Base-by-base conservation (phyloP, 2,329 filamentous ascomycete species). In the Graphilbum sp. region DNA sequence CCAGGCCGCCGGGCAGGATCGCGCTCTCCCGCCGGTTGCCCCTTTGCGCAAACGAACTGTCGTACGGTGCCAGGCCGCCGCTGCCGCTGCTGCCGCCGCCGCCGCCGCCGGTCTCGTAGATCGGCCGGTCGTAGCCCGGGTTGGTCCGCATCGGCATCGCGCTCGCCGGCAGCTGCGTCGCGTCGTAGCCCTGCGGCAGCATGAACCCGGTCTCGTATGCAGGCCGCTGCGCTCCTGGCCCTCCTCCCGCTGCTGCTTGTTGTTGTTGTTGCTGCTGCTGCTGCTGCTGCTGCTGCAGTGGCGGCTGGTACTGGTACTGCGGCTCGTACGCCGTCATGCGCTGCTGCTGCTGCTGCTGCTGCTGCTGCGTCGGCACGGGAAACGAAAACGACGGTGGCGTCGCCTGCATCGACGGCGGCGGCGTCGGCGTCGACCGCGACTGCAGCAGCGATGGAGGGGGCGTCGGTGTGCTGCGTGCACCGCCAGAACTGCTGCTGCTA, bases 21-120 rank as follows among this genome's bases (percentile, higher is more conserved):
- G 63, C 60, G 48, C 75, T 79, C 54, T 79, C 73, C 36, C 74
- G 65, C 35, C 71, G 62, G 31, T 34, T 45, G 27, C 51, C 49
- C 12, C 17, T n/a, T 16, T 3, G 48, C 24, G 46, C 45, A 20
- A 58, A 58, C 9, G 52, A 50, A 37, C 58, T 58, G 29, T 62
- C 55, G 35, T 60, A 58, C 4, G 47, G 43, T 5, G 52, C 51
- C 20, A 37, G 47, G 46, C 29, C 49, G 41, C 48, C 49, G 10
- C 13, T n/a, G 15, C 27, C 27, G 27, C 5, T n/a, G 27, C 27
- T n/a, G 7, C 27, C 15, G 5, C 27, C 13, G 27, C 27, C 13
- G 10, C 27, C 27, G 27, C 13, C 5, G n/a, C 49, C 46, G 33
- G 42, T 43, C 30, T 59, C 56, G 20, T 57, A 57, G 9, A 52